Conservation (phyloP, 441 rosid genomes). For the Gossypium trilobum region DNA sequence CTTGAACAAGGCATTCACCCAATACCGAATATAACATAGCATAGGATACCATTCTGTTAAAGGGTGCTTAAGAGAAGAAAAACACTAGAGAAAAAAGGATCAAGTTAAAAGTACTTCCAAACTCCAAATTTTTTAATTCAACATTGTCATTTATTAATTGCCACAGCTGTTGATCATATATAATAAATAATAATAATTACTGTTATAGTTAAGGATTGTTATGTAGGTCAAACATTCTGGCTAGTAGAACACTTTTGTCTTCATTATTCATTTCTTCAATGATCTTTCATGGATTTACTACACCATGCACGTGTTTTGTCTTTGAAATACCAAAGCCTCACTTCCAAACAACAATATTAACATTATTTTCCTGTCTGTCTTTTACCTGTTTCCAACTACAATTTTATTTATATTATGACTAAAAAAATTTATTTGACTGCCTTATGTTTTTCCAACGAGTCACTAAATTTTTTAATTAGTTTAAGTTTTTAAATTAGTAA, state of each 20-base stretch:
- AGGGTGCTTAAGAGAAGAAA: background rate
- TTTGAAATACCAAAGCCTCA: background rate
- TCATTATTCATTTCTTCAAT: background rate
- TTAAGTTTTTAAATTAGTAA: background rate
- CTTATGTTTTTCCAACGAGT: background rate
- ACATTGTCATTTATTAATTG: background rate
- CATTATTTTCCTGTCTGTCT: background rate
- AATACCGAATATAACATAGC: background rate
- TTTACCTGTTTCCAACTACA: background rate
- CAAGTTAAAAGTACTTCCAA: background rate
- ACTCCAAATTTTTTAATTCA: background rate
- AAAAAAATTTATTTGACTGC: background rate
- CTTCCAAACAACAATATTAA: background rate
- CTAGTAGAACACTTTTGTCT: background rate
- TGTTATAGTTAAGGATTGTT: background rate
- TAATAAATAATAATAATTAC: background rate
- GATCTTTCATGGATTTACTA: slow-evolving; percentile 6
- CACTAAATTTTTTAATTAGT: background rate
- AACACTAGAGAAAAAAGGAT: background rate
- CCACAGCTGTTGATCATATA: background rate
- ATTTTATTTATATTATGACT: background rate
- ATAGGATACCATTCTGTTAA: background rate
- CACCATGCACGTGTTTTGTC: slow-evolving; percentile 9
- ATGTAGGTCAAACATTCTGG: slow-evolving; percentile 10
- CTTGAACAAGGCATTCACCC: background rate